Base-by-base conservation (phyloP, 179 eudicot species). In the Camellia oleifera region DNA sequence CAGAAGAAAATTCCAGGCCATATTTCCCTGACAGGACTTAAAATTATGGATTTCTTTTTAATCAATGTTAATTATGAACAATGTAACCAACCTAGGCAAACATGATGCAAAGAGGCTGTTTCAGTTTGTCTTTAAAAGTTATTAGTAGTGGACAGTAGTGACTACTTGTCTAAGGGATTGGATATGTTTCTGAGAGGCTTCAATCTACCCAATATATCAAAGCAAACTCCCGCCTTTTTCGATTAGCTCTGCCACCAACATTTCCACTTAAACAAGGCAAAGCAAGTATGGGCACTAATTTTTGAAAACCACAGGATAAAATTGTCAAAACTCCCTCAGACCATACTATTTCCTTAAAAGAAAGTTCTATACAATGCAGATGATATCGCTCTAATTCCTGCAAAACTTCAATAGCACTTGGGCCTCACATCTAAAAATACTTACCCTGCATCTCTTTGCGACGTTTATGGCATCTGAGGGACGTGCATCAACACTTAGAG, bases 381-480 rank as follows among this genome's bases (percentile, higher is more conserved):
- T 20, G 70, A 23, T 56, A 26, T 23, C 3, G 23, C 40, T 18
- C 42, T 18, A 77, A 32, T 52, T 65, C 64, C 53, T 14, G 40
- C 40, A 1, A 77, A 13, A 66, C 14, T 46, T 26, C 52, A 26
- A n/a, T 18, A 32, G 65, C 4, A n/a, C 52, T 78, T 67, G 18
- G 7, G 32, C 68, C 20, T 50, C 3, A 7, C 52, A 61, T 76
- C 63, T 56, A 75, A 45, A 63, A 9, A 79, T 57, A 62, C 83
- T 74, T 84, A 92, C 97, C 94, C 82, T 85, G 79, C 91, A 93
- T 84, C 90, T 86, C 77, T 80, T 80, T 66, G 97, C 97, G 58
- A 92, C 81, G 81, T 92, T 93, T 80, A 93, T 89, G 82, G 97
- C 95, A 93, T 93, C 97, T 42, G 97, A 93, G 20, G 97, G 95